Evolutionary conservation across 106 monocot species (phyloP), one percentile per base, ranked within the genome.

Genomic region (Dioscorea zingiberensis): DNA sequence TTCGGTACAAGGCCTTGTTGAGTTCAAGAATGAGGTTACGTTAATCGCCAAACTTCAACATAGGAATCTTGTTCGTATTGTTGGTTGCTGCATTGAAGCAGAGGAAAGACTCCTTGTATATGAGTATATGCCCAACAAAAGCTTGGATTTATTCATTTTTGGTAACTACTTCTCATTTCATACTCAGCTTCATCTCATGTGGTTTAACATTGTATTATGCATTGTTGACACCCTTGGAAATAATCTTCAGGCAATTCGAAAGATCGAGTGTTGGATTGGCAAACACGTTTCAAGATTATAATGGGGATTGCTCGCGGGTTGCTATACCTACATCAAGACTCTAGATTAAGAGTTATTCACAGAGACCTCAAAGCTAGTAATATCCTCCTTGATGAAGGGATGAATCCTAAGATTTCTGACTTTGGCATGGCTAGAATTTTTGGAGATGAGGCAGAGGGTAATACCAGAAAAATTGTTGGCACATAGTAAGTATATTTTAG

Each of bases 341-440:
- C 76, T 0, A 68, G 68, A 60, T 44, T 69, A 0, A 68, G 69
- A 47, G 60, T 81, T 25, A 76, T 81, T n/a, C 81, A 81, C 26
- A 49, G 81, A 6, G 76, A 81, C 54, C 72, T 81, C 1, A 81
- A 81, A 30, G 73, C 76, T 7, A 81, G 76, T 47, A 81, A 81
- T 17, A 64, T 81, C 21, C 76, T 81, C n/a, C 73, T 76, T 0
- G 81, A 81, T 46, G 44, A 59, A 12, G 71, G 59, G 1, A 76
- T 81, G 81, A 76, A 68, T 26, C 81, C 81, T 1, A 76, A 76
- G 26, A 81, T 81, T 30, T 81, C 81, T 15, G 76, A 81, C 18
- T 82, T 82, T 48, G 82, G 82, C 1, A 62, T 74, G 62, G 82
- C 82, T 0, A 77, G 77, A 66, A 65, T 82, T 26, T 82, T 77